Base-by-base conservation (phyloP, 345 rosid genomes). In the Camelina hispida region DNA sequence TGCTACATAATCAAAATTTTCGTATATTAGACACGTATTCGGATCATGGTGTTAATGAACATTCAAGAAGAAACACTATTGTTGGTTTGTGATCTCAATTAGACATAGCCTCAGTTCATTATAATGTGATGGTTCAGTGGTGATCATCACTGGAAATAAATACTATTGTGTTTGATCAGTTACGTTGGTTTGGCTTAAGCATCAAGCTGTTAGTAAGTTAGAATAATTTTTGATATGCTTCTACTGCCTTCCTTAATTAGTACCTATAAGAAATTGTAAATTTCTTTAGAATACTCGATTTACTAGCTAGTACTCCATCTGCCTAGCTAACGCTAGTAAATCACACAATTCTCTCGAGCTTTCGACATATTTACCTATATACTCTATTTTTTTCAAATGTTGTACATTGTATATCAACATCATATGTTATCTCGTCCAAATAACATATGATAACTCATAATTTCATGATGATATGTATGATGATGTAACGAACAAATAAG, bases 381-480 rank as follows among this genome's bases (percentile, higher is more conserved):
- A 23, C 25, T 23, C 25, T 23, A 2, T 23, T 23, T 23, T 22
- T 28, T 28, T 28, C 23, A 57, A 62, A 48, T 12, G 22, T 14
- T 40, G 0, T 20, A 20, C 14, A 28, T 63, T 42, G 40, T 40
- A 7, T 34, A 1, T 7, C 37, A 34, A 34, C 69, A 53, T 6
- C 23, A 7, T 22, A 34, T 22, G 14, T 32, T 56, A 44, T 64
- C 22, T 20, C 22, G 22, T 20, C 22, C 22, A 20, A 20, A 20
- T 20, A 20, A 20, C 22, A 20, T 20, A 20, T 22, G 64, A 64
- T 43, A 23, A 47, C 66, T 65, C 37, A 32, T 55, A 35, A 46
- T 34, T 11, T 61, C 18, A 74, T 74, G 62, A 66, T 68, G 56
- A 20, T 20, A 20, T 20, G 16, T 17, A 61, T 43, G 74, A 55